phyloP scores from a whole-genome alignment of 2,329 filamentous ascomycete species.

The Cladophialophora yegresii region DNA sequence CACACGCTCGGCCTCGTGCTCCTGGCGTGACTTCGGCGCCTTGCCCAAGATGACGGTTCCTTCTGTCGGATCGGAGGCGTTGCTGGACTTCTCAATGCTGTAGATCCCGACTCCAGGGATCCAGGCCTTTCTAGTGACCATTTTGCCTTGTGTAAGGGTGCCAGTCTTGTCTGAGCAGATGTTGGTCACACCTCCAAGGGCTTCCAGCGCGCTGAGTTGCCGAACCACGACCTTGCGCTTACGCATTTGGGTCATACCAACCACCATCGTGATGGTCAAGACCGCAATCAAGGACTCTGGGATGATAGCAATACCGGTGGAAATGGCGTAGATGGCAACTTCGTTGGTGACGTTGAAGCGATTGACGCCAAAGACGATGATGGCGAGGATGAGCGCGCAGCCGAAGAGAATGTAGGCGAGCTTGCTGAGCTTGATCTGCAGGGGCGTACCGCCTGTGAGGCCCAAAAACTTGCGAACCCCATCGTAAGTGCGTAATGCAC shows the following conservation, averaged over 20 bases:
- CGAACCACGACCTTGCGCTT: slow-evolving; percentile 57
- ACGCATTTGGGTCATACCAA: slow-evolving; percentile 58
- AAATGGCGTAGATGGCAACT: slow-evolving; percentile 61
- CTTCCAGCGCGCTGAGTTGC: slow-evolving; percentile 57
- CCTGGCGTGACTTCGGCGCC: slow-evolving; percentile 39
- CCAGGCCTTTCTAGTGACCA: slow-evolving; percentile 64
- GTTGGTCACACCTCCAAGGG: slow-evolving; percentile 60
- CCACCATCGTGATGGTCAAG: slow-evolving; percentile 63
- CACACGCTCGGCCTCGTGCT: slow-evolving; percentile 40
- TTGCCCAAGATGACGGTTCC: slow-evolving; percentile 49
- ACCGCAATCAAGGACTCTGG: slow-evolving; percentile 65
- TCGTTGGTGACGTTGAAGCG: slow-evolving; percentile 58
- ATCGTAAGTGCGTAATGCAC: slow-evolving; percentile 52
- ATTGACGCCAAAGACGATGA: slow-evolving; percentile 64
- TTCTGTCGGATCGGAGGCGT: slow-evolving; percentile 60
- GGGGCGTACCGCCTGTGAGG: slow-evolving; percentile 71
- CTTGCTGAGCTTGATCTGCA: slow-evolving; percentile 82
- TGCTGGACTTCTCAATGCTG: slow-evolving; percentile 58
- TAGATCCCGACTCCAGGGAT: slow-evolving; percentile 61
- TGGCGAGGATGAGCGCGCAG: slow-evolving; percentile 64
- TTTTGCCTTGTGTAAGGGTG: slow-evolving; percentile 61
- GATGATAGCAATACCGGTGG: slow-evolving; percentile 63
- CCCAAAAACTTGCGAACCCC: slow-evolving; percentile 59
- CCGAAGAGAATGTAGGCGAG: slow-evolving; percentile 79
- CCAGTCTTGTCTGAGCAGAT: slow-evolving; percentile 56